These are phyloP conservation scores for Puccinia brachypodii DNA, from an alignment of 1,284 basidiomycete genomes.

Conservation along the genomic window DNA sequence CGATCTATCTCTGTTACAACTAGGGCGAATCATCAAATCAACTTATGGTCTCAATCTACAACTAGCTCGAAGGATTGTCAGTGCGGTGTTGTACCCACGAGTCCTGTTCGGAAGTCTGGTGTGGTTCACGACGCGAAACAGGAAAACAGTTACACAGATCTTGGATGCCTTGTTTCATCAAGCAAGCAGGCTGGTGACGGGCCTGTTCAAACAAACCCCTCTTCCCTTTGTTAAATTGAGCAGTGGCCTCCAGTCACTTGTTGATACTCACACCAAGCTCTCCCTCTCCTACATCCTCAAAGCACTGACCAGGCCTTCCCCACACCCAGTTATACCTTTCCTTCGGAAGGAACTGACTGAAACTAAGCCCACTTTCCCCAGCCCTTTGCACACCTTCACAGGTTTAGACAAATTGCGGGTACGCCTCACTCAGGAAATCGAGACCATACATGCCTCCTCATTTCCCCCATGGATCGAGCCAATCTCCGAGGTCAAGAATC, in stretches of 20 bases:
- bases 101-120: conserved; percentile 1
- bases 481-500: background rate
- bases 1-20: background rate
- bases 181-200: background rate
- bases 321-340: background rate
- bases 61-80: background rate
- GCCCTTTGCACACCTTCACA: background rate
- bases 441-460: background rate
- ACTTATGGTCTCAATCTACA: background rate
- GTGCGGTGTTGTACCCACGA: background rate
- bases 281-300: background rate
- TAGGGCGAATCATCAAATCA: background rate
- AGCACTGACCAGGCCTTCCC: background rate
- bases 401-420: background rate
- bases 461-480: background rate
- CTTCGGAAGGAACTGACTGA: background rate
- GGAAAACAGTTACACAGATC: background rate
- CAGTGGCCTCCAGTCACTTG: background rate
- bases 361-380: background rate
- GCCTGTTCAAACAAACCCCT: background rate
- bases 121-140: background rate
- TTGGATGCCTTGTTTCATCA: background rate
- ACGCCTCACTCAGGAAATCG: background rate
- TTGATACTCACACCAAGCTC: too few relatives aligned
- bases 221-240: background rate